phyloP scores from a whole-genome alignment of 2,329 filamentous ascomycete species.

The Fusarium sp. region DNA sequence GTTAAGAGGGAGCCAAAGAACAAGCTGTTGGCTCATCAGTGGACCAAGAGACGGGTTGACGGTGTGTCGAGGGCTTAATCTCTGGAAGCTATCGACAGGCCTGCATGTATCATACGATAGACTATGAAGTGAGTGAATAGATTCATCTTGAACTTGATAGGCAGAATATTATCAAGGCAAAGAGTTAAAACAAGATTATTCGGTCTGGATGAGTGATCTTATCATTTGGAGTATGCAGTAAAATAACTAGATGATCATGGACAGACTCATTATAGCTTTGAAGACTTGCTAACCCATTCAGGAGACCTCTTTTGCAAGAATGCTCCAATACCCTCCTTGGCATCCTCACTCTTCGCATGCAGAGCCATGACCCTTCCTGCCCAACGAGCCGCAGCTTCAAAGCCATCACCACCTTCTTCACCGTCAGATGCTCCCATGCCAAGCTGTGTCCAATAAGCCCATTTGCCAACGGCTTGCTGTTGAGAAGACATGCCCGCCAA shows the following conservation, averaged over 20 bases:
- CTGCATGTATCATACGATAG: background rate
- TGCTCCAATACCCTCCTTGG: slow-evolving; percentile 37
- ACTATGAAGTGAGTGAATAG: background rate
- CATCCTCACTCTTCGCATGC: slow-evolving; percentile 39
- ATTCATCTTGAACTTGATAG: no score
- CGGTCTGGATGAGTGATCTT: no score
- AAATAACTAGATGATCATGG: background rate
- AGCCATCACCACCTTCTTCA: slow-evolving; percentile 31
- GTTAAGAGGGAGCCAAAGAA: slow-evolving; percentile 62
- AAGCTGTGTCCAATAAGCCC: slow-evolving; percentile 42
- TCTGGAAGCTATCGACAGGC: background rate
- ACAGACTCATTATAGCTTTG: background rate
- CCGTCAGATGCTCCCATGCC: slow-evolving; percentile 4
- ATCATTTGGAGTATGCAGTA: background rate
- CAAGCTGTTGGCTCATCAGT: slow-evolving; percentile 47
- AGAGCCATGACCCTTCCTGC: slow-evolving; percentile 40
- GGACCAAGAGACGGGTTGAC: slow-evolving; percentile 43
- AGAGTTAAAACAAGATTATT: no score
- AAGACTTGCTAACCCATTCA: slow-evolving; percentile 22
- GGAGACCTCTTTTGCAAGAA: slow-evolving; percentile 34
- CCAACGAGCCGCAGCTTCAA: slow-evolving; percentile 33
- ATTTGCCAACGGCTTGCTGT: slow-evolving; percentile 39
- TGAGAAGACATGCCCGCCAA: slow-evolving; percentile 28
- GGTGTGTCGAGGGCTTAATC: background rate
- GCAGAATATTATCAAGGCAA: no score